Evolutionary conservation across 495 filamentous ascomycete species (phyloP).

Genomic region (Xylaria cubensis): DNA sequence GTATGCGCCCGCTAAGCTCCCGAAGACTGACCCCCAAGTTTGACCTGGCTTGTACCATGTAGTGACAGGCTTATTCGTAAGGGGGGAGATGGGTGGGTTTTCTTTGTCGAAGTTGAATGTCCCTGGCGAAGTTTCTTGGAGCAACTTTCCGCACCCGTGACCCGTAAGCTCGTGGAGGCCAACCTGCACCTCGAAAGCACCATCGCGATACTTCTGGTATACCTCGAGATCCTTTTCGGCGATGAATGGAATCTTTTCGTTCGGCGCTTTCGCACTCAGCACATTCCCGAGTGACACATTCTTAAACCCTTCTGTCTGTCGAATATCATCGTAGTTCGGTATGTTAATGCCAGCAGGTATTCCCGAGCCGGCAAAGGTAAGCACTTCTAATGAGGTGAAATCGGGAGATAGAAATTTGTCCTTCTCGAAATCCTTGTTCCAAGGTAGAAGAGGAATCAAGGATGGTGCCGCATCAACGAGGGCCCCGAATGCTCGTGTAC

Average conservation of each 20-base stretch:
- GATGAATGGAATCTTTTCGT: conserved; percentile 92
- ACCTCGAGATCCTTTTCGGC: conserved; percentile 71
- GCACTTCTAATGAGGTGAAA: conserved; percentile 85
- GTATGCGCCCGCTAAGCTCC: conserved; percentile 82
- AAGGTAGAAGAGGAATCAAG: conserved; percentile 88
- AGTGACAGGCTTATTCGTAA: conserved; percentile 75
- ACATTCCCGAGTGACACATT: conserved; percentile 95
- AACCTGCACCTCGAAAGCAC: conserved; percentile 93
- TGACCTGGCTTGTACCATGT: conserved; percentile 94
- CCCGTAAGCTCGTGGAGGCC: conserved; percentile 95
- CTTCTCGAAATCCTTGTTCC: conserved; percentile 90
- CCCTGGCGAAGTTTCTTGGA: conserved; percentile 84
- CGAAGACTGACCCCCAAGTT: conserved; percentile 93
- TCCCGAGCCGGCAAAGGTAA: conserved; percentile 71
- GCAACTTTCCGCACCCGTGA: conserved; percentile 92
- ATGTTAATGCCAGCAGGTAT: conserved; percentile 81
- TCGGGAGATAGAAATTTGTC: conserved; percentile 93
- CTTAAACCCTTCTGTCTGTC: conserved; percentile 96
- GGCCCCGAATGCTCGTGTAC: conserved; percentile 86
- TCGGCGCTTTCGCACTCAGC: conserved; percentile 83
- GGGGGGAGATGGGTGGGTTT: conserved; percentile 80
- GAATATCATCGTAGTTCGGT: conserved; percentile 94
- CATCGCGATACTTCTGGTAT: conserved; percentile 81
- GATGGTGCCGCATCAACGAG: conserved; percentile 80
- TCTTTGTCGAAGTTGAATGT: conserved; percentile 84